Conservation (phyloP, 202 grass and related monocot genomes). For the Setaria italica region DNA sequence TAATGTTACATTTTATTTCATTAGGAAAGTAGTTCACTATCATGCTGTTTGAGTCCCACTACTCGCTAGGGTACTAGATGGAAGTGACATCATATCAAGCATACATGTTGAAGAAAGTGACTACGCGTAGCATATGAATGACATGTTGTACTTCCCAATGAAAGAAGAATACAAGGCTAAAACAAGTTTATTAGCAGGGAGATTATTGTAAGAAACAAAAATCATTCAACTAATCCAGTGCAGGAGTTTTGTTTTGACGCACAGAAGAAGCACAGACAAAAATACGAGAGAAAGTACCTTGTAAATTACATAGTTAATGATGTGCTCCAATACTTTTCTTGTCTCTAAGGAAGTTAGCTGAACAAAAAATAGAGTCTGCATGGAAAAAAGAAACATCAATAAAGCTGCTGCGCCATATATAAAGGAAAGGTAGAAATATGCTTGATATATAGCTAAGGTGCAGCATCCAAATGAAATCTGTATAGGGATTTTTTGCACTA, state of each 20-base stretch:
- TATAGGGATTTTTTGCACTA: conserved; percentile 3
- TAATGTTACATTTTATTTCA: conserved; percentile 7
- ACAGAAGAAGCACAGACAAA: conserved; percentile 11
- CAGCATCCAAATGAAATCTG: background rate
- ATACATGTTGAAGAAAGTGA: background rate
- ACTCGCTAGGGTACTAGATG: background rate
- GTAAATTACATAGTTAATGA: conserved; percentile 87
- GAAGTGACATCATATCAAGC: background rate
- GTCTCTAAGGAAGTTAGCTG: conserved; percentile 71
- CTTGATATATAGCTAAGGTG: conserved; percentile 24
- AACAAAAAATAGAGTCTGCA: conserved; percentile 86
- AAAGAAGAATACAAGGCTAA: conserved; percentile 33
- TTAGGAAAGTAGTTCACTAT: conserved; percentile 14
- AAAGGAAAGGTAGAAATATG: conserved; percentile 13
- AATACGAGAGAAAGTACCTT: conserved; percentile 58
- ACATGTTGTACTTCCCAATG: background rate
- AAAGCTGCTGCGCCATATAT: background rate
- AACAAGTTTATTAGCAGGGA: background rate
- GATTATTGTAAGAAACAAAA: conserved; percentile 17
- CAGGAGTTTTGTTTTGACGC: background rate
- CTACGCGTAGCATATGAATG: background rate
- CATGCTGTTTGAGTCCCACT: conserved; percentile 33
- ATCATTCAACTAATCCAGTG: conserved; percentile 3
- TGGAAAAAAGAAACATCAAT: conserved; percentile 39
- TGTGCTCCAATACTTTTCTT: conserved; percentile 75